Evolutionary conservation across 2,329 filamentous ascomycete genomes (phyloP), one percentile per base, ranked within the genome.

Genomic region (Botrytis pseudocinerea): DNA sequence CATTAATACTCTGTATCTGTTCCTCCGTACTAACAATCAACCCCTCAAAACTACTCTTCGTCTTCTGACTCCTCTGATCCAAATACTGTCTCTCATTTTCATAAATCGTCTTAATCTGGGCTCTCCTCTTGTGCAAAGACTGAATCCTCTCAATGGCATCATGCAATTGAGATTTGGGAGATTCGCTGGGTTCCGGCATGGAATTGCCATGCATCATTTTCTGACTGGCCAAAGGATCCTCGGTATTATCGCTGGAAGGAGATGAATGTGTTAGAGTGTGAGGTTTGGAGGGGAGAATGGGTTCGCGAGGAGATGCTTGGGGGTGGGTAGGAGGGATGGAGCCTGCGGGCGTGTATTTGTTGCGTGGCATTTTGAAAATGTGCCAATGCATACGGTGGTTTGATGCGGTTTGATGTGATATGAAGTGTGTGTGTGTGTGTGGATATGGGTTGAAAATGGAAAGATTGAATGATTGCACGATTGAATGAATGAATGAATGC

Each of bases 1-100:
- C 71, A 57, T 70, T 73, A 35, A 73, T 73, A 61, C 64, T 72
- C 25, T 74, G 73, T 42, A 74, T 74, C 46, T 74, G 73, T 46
- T 74, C 73, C 63, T 72, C 73, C 5, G 71, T 73, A 59, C 54
- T 62, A 59, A 73, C 64, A 46, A 73, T 73, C 65, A 73, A 73
- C 0, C 65, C 71, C 59, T 73, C 71, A 62, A 73, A 70, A 60
- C 54, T 63, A 54, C 65, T 69, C 65, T 70, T 73, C 2, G 71
- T 69, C 66, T 73, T 73, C 44, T 70, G 54, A 73, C 46, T 73
- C n/a, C 71, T 62, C 64, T 69, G 40, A 25, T 69, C 65, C 35
- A 73, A n/a, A 63, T 73, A 69, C 0, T 69, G 42, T 48, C 71
- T 69, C 46, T 73, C 71, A 57, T 73, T 69, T 20, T 73, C 71